These are phyloP conservation scores for Acorus gramineus DNA, from an alignment of 106 monocot species.

Conservation along the genomic window DNA sequence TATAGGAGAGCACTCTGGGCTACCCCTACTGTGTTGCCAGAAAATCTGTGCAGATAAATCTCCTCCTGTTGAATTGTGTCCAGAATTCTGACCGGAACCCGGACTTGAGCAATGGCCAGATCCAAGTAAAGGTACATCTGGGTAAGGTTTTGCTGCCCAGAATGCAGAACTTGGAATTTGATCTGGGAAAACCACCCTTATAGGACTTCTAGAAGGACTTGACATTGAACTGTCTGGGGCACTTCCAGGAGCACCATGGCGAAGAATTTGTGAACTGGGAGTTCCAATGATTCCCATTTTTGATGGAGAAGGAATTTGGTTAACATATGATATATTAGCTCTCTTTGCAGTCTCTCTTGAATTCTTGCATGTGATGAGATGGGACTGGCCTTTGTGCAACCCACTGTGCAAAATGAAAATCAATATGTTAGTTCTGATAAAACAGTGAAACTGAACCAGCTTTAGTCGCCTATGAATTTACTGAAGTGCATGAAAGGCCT, in stretches of 20 bases:
- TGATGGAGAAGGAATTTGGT: slow-evolving; percentile 41
- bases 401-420: slow-evolving; percentile 12
- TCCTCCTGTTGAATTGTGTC: slow-evolving; percentile 88
- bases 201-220: slow-evolving; percentile 88
- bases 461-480: too few relatives aligned
- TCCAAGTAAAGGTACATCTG: slow-evolving; percentile 64
- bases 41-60: slow-evolving; percentile 74
- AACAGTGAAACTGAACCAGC: too few relatives aligned
- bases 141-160: slow-evolving; percentile 52
- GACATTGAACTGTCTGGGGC: slow-evolving; percentile 96
- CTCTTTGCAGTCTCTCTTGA: slow-evolving; percentile 29
- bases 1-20: slow-evolving; percentile 91
- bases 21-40: slow-evolving; percentile 78
- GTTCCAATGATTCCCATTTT: slow-evolving; percentile 22
- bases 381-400: slow-evolving; percentile 31
- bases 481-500: too few relatives aligned
- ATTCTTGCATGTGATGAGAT: slow-evolving; percentile 24
- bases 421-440: too few relatives aligned
- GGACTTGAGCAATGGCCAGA: slow-evolving; percentile 98
- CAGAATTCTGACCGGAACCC: slow-evolving; percentile 95
- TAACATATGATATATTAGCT: slow-evolving; percentile 13
- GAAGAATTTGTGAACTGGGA: slow-evolving; percentile 22
- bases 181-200: slow-evolving; percentile 53
- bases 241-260: slow-evolving; percentile 51
- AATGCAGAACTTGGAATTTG: slow-evolving; percentile 68